Evolutionary conservation across 2,329 filamentous ascomycete species (phyloP).

Genomic region (Colletotrichum costaricense): DNA sequence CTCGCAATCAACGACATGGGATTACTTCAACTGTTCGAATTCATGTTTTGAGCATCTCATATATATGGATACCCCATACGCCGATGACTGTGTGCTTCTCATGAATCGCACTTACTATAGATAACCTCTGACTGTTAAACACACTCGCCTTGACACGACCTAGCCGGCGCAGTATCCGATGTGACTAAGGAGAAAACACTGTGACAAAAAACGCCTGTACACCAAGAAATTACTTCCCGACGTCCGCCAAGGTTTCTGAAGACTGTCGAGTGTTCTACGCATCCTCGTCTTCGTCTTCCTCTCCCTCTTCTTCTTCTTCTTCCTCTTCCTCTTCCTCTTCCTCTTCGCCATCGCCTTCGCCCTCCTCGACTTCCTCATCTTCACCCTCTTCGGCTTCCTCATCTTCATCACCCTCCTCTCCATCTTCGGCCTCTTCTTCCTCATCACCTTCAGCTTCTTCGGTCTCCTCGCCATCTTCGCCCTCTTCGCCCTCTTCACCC

Average conservation of each 20-base stretch:
- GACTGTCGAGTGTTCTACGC: background rate
- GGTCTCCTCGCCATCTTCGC: background rate
- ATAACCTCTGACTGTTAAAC: background rate
- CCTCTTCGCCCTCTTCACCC: background rate
- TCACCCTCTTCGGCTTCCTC: background rate
- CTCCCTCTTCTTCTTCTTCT: background rate
- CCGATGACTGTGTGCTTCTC: background rate
- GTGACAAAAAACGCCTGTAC: background rate
- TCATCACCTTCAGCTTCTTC: background rate
- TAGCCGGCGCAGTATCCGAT: background rate
- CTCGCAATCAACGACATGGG: background rate
- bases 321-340: background rate
- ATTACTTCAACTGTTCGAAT: background rate
- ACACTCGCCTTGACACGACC: background rate
- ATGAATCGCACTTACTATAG: background rate
- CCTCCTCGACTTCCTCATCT: background rate
- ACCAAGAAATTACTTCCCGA: background rate
- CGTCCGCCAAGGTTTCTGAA: background rate
- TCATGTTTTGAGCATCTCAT: background rate
- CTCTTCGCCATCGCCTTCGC: background rate
- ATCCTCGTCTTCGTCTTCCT: background rate
- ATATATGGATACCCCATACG: background rate
- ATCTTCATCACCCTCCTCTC: background rate
- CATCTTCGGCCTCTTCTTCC: background rate
- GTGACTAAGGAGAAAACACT: no score